phyloP scores from a whole-genome alignment of 1,139 yeast species.

The Arxiozyma bovina region DNA sequence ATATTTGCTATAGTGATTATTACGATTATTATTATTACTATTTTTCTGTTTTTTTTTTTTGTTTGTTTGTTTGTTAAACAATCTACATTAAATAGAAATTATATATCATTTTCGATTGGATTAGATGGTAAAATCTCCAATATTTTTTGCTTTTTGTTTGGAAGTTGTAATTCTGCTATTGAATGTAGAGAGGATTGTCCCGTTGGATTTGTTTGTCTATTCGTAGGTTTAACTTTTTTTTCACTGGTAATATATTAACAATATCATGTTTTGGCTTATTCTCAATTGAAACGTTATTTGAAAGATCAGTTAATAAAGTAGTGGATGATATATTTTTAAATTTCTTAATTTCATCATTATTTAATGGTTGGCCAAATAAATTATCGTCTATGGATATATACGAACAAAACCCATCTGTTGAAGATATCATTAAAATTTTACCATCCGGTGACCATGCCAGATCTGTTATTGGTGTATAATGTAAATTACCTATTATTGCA shows the following conservation, averaged over 20 bases:
- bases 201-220: too few species aligned
- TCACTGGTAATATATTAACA: conserved; percentile 1
- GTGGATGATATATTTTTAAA: not conserved
- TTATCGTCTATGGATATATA: conserved; percentile 44
- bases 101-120: not conserved
- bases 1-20: too few species aligned
- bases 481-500: conserved; percentile 69
- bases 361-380: conserved; percentile 42
- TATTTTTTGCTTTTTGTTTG: not conserved
- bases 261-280: not conserved
- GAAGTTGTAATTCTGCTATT: not conserved
- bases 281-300: not conserved
- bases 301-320: too few species aligned
- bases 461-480: conserved; percentile 84
- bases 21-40: too few species aligned
- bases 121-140: not conserved
- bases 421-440: conserved; percentile 57
- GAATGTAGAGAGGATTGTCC: not conserved
- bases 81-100: too few species aligned
- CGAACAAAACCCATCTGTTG: conserved; percentile 92
- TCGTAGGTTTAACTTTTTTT: not conserved
- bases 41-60: too few species aligned
- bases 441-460: conserved; percentile 80
- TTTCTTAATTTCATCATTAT: conserved; percentile 2
- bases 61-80: too few species aligned